Conservation (phyloP, 371 early-diverging fungal genomes). For the Chytridium lagenaria region DNA sequence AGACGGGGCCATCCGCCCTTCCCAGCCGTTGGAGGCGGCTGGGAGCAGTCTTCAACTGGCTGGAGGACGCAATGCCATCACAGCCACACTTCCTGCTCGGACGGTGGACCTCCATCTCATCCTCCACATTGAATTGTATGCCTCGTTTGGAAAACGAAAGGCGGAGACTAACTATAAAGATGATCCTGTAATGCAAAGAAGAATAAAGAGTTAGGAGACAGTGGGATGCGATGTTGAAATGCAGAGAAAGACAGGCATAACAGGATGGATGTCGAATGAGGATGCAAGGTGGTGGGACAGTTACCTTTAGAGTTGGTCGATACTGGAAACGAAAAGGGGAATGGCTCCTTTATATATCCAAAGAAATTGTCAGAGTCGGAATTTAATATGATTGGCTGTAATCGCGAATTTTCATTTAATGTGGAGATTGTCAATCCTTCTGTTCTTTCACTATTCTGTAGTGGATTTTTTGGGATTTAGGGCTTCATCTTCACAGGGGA, state of each 20-base stretch:
- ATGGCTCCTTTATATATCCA: too few relatives aligned
- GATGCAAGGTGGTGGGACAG: background rate
- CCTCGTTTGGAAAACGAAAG: conserved; percentile 43
- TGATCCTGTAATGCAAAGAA: conserved; percentile 32
- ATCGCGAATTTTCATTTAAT: too few relatives aligned
- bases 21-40: conserved; percentile 9
- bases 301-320: conserved; percentile 37
- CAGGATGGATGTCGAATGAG: background rate
- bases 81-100: conserved; percentile 35
- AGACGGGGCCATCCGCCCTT: conserved; percentile 15
- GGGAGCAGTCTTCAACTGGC: conserved; percentile 20
- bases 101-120: conserved; percentile 35
- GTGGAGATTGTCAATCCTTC: too few relatives aligned
- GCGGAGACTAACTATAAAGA: conserved; percentile 43
- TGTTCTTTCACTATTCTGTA: too few relatives aligned
- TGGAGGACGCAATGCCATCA: background rate
- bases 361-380: too few relatives aligned
- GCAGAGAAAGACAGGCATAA: background rate
- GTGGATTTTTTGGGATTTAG: too few relatives aligned
- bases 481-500: too few relatives aligned
- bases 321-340: too few relatives aligned
- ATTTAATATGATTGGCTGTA: too few relatives aligned
- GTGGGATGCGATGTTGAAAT: too few relatives aligned
- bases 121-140: conserved; percentile 35
- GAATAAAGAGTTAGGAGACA: too few relatives aligned